A percentile compares a stretch with the other conserved stretches of the same genome.
Conservation (phyloP, 257 asterid species). For the Solanum sitiens region DNA sequence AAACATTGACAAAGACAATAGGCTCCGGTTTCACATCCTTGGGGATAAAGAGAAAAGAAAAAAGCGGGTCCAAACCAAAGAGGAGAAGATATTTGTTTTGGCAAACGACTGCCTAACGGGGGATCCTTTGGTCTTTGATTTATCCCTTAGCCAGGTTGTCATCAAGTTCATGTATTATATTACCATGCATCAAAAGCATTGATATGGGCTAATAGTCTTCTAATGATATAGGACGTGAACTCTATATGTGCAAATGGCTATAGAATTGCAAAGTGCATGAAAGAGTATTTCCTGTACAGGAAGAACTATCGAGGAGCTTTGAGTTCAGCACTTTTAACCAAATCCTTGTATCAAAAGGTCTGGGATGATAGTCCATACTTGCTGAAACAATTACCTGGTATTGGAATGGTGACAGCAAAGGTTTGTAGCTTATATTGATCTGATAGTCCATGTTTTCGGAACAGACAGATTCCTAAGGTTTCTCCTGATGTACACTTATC, state of each 20-base stretch:
- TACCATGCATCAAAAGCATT: background rate
- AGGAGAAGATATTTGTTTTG: constrained; percentile 87
- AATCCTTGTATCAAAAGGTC: constrained; percentile 76
- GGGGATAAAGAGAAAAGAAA: constrained; percentile 77
- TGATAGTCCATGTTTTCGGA: background rate
- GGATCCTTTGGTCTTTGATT: constrained; percentile 77
- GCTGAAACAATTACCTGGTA: constrained; percentile 95
- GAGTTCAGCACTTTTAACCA: constrained; percentile 62
- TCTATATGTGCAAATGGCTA: constrained; percentile 86
- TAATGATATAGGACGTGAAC: constrained; percentile 53
- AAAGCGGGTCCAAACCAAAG: constrained; percentile 88
- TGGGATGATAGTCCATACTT: constrained; percentile 94
- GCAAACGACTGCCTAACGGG: constrained; percentile 95
- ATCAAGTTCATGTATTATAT: constrained; percentile 1
- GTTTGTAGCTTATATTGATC: constrained; percentile 20
- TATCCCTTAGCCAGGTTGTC: constrained; percentile 87
- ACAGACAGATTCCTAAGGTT: background rate
- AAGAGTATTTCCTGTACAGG: constrained; percentile 72
- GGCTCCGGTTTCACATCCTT: constrained; percentile 85
- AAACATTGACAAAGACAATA: constrained; percentile 72
- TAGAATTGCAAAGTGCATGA: constrained; percentile 93
- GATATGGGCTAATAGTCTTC: background rate
- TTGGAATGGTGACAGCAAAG: constrained; percentile 99
- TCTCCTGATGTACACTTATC: background rate
- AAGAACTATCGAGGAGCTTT: constrained; percentile 75